A percentile compares a stretch with the other conserved stretches of the same genome.
phyloP scores from a whole-genome alignment of 306 rosid genomes.

The barrel medic (Medicago truncatula) region DNA sequence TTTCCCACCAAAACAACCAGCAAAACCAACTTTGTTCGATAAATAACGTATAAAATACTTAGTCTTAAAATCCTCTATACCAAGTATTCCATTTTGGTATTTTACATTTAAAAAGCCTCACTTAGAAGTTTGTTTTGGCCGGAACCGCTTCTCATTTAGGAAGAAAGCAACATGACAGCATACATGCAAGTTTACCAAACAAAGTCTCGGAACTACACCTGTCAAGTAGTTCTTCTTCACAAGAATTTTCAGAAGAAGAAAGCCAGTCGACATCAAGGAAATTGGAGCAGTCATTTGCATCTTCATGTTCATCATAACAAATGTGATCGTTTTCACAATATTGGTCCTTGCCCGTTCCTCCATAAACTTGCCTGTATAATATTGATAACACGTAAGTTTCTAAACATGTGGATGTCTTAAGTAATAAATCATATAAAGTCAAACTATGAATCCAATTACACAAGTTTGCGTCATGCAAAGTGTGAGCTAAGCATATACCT shows the following conservation, averaged over 20 bases:
- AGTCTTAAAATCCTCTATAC: neutral
- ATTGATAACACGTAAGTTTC: constrained; percentile 48
- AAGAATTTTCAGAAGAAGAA: constrained; percentile 89
- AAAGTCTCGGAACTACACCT: constrained; percentile 56
- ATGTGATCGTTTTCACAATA: constrained; percentile 52
- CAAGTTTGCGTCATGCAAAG: neutral
- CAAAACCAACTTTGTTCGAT: neutral
- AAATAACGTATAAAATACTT: neutral
- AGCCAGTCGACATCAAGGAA: constrained; percentile 77
- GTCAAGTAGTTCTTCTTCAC: constrained; percentile 79
- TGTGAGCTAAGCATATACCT: constrained; percentile 58
- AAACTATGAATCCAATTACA: constrained; percentile 33
- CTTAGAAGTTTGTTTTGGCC: constrained; percentile 5
- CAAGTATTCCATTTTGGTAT: neutral
- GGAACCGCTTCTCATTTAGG: constrained; percentile 10
- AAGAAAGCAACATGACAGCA: constrained; percentile 28
- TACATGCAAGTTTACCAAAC: neutral
- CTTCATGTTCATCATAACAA: constrained; percentile 74
- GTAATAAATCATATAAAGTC: constrained; percentile 30
- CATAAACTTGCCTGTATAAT: constrained; percentile 56
- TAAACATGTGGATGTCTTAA: constrained; percentile 31
- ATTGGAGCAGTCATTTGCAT: constrained; percentile 73
- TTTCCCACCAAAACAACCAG: neutral
- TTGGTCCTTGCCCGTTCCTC: constrained; percentile 58
- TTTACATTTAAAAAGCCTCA: neutral